Conservation (phyloP, 192 early-diverging fungal species). For the Coemansia sp. region DNA sequence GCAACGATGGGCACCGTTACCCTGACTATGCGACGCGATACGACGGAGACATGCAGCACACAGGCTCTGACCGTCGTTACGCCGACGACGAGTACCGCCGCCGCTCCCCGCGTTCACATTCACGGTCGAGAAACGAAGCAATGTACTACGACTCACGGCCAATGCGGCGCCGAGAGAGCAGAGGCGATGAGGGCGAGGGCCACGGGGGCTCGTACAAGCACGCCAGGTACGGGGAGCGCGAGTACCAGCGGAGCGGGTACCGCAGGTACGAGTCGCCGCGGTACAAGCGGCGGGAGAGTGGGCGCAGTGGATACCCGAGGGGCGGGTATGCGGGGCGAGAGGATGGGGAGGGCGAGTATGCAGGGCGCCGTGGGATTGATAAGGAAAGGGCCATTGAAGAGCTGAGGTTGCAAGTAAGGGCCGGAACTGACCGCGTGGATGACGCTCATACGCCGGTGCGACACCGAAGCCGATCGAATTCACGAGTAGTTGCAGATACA, state of each 20-base stretch:
- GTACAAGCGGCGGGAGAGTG: slow-evolving; percentile 39
- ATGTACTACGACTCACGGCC: slow-evolving; percentile 4
- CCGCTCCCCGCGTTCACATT: slow-evolving; percentile 16
- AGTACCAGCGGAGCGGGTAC: slow-evolving; percentile 19
- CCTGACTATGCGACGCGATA: slow-evolving; percentile 19
- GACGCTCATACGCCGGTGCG: not conserved
- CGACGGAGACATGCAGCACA: slow-evolving; percentile 3
- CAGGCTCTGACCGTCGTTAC: slow-evolving; percentile 10
- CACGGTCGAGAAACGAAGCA: slow-evolving; percentile 14
- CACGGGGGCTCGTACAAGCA: slow-evolving; percentile 23
- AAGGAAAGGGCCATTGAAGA: slow-evolving; percentile 52
- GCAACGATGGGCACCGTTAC: slow-evolving; percentile 2
- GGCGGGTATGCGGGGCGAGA: slow-evolving; percentile 18
- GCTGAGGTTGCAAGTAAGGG: slow-evolving; percentile 41
- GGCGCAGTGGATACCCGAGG: slow-evolving; percentile 24
- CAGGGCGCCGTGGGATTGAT: slow-evolving; percentile 27
- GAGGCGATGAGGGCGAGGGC: slow-evolving; percentile 21
- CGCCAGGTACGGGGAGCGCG: slow-evolving; percentile 26
- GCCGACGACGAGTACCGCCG: slow-evolving; percentile 11
- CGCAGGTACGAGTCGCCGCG: slow-evolving; percentile 30
- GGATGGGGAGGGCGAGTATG: slow-evolving; percentile 20
- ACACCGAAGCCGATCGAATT: slow-evolving; percentile 14
- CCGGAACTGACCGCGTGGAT: slow-evolving; percentile 14
- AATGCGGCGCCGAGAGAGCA: slow-evolving; percentile 17
- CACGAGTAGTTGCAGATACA: not conserved